Evolutionary conservation across 768 basidiomycete species (phyloP).

Genomic region (Leccinum truebloodii): DNA sequence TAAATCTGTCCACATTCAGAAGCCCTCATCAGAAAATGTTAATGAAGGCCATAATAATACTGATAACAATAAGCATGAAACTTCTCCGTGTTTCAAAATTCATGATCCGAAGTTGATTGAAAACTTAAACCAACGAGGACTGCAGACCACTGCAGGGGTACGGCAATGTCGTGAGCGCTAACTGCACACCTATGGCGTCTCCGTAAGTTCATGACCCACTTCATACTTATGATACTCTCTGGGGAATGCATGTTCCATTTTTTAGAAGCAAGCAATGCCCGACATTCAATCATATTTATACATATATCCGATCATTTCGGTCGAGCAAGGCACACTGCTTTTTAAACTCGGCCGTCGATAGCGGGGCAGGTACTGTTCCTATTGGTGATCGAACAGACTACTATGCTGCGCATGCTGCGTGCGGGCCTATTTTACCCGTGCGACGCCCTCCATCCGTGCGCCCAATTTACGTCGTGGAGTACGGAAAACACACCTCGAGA

Average conservation of each 20-base stretch:
- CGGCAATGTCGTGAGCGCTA: conserved; percentile 25
- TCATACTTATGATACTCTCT: background rate
- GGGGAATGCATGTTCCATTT: conserved; percentile 20
- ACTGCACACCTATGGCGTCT: background rate
- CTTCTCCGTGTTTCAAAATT: conserved; percentile 29
- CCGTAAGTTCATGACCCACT: background rate
- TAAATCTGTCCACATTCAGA: conserved; percentile 10
- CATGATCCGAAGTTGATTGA: conserved; percentile 22
- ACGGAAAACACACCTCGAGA: background rate
- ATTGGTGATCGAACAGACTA: conserved; percentile 4
- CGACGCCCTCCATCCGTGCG: conserved; percentile 6
- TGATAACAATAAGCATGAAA: conserved; percentile 29
- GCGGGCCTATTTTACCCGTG: background rate
- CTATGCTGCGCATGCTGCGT: conserved; percentile 1
- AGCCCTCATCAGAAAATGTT: background rate
- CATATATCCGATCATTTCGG: conserved; percentile 9
- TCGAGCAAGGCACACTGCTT: conserved; percentile 1
- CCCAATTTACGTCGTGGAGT: conserved; percentile 27
- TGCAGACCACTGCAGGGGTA: conserved; percentile 4
- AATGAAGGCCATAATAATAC: conserved; percentile 6
- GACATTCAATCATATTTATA: background rate
- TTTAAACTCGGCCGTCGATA: conserved; percentile 3
- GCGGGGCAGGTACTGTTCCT: conserved; percentile 3
- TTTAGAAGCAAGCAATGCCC: conserved; percentile 13
- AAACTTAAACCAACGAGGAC: conserved; percentile 9